Conservation (phyloP, 805 yeast genomes). For the Kregervanrija pseudodelftensis region DNA sequence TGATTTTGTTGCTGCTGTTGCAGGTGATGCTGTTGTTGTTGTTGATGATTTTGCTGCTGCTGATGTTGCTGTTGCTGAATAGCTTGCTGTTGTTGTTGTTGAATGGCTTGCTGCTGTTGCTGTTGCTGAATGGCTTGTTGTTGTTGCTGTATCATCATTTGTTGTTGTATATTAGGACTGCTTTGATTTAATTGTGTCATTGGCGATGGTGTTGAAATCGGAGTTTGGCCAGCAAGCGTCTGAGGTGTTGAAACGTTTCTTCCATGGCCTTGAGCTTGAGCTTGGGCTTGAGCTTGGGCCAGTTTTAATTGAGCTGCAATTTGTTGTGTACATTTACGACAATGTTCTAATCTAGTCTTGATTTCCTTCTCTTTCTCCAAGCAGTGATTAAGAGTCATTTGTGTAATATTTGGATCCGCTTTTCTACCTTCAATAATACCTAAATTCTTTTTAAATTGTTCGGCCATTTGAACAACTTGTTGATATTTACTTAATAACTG, state of each 20-base stretch:
- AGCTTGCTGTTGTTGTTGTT: constrained; percentile 16
- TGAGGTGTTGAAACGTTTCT: neutral
- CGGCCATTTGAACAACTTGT: constrained; percentile 39
- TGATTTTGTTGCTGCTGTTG: constrained; percentile 5
- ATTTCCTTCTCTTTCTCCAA: constrained; percentile 43
- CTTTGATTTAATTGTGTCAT: neutral
- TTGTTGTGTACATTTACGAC: constrained; percentile 32
- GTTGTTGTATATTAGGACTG: constrained; percentile 1
- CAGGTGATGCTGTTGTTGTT: constrained; percentile 11
- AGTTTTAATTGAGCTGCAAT: constrained; percentile 38
- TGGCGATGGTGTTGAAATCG: too few relatives aligned
- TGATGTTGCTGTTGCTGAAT: constrained; percentile 14
- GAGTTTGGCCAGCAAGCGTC: too few relatives aligned
- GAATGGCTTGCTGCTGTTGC: constrained; percentile 11
- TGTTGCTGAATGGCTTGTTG: constrained; percentile 6
- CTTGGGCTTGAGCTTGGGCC: constrained; percentile 18
- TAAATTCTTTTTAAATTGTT: constrained; percentile 43
- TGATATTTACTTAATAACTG: constrained; percentile 31
- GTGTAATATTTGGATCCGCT: constrained; percentile 34
- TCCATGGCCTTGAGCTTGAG: constrained; percentile 4
- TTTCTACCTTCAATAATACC: constrained; percentile 44
- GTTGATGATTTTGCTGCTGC: constrained; percentile 17
- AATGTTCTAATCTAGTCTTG: constrained; percentile 40
- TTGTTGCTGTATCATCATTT: constrained; percentile 11
- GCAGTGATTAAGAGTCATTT: constrained; percentile 38